These are phyloP conservation scores for Metschnikowia borealis DNA, from an alignment of 805 yeast species.

Conservation along the genomic window DNA sequence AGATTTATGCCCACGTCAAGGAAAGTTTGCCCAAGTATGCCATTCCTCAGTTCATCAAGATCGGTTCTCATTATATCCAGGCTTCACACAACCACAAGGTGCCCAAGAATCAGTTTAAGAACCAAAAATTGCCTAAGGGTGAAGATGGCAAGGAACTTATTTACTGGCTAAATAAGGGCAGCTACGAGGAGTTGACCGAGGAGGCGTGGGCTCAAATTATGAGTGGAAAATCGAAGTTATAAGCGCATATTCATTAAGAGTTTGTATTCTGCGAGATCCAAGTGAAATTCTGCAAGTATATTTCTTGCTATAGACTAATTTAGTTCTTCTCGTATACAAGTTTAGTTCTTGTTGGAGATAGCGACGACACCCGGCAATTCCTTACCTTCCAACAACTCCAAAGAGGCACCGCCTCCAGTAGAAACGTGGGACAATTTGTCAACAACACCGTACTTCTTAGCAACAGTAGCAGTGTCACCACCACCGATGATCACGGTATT, in stretches of 20 bases:
- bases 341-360: conserved; percentile 62
- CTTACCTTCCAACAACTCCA: conserved; percentile 98
- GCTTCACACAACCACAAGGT: conserved; percentile 82
- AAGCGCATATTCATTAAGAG: not conserved
- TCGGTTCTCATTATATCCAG: conserved; percentile 51
- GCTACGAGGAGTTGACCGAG: conserved; percentile 55
- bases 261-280: not conserved
- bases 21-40: conserved; percentile 75
- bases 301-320: not conserved
- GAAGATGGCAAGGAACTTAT: conserved; percentile 53
- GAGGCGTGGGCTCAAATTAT: conserved; percentile 49
- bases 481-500: conserved; percentile 96
- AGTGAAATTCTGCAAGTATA: not conserved
- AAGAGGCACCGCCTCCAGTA: conserved; percentile 99
- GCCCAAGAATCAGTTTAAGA: conserved; percentile 62
- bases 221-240: conserved; percentile 39
- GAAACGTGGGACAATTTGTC: conserved; percentile 97
- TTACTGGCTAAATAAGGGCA: conserved; percentile 62
- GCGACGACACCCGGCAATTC: conserved; percentile 96
- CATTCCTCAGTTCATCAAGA: conserved; percentile 74
- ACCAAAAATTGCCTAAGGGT: conserved; percentile 69
- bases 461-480: conserved; percentile 99
- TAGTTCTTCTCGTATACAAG: conserved; percentile 44
- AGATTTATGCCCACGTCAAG: conserved; percentile 26
- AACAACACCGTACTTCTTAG: conserved; percentile 95